Evolutionary conservation across 176 grass and related monocot species (phyloP), one percentile per base, ranked within the genome.

Genomic region (Aegilops bicornis): DNA sequence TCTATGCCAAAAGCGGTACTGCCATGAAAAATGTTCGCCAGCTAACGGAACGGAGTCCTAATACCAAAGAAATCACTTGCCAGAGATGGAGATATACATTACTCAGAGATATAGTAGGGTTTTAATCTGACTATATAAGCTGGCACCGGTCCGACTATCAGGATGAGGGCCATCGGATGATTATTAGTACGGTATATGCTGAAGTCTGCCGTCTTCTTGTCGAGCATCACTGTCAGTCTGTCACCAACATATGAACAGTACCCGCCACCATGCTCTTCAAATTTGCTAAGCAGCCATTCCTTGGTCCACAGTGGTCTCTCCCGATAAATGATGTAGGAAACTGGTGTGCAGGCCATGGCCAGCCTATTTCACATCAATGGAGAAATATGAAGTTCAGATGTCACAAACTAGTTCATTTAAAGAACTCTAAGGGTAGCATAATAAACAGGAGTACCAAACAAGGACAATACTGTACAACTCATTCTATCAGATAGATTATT

Each of bases 311-410:
- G 29, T 22, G 19, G 11, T 71, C 60, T 31, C 71, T 70, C 77
- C 59, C n/a, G 24, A 89, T 58, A 94, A 78, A 79, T 82, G 89
- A 8, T 60, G 48, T 10, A 94, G 54, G 27, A 91, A 94, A 45
- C 87, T 61, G 17, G 86, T 89, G 76, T 91, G 92, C 76, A 91
- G 89, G 58, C 81, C 63, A 78, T 91, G 92, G 8, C 92, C 89
- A 87, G 92, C 89, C 92, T 94, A 42, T 78, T 39, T 82, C 71
- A 72, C 14, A 62, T 65, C 22, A 93, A 40, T 36, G 31, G 60
- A 56, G 40, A 39, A 66, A 86, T n/a, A 40, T 61, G 22, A 47
- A 50, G 30, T 71, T 89, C 19, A 37, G 25, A 76, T 42, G 77
- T 40, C 37, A 63, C 27, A 76, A 69, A 60, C 32, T 58, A 23